Evolutionary conservation across 768 basidiomycete genomes (phyloP).

Genomic region (Lentinula guzmanii): DNA sequence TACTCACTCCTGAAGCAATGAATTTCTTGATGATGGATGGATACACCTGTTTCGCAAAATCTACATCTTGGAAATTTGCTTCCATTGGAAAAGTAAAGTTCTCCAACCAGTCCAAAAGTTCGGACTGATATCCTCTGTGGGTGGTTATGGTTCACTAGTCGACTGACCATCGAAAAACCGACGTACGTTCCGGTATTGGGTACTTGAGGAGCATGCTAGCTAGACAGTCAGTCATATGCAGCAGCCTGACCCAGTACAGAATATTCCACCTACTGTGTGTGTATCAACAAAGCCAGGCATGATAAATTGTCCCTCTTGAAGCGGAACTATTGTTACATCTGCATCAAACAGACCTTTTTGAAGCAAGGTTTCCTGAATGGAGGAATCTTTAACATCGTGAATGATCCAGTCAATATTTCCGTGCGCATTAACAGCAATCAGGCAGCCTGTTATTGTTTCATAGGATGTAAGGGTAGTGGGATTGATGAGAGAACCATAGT

Average conservation of each 20-base stretch:
- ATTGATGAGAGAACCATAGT: slow-evolving; percentile 45
- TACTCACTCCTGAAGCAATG: slow-evolving; percentile 69
- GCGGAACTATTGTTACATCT: slow-evolving; percentile 29
- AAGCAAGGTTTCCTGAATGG: slow-evolving; percentile 44
- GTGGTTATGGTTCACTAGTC: neutral
- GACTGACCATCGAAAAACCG: neutral
- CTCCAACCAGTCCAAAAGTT: slow-evolving; percentile 86
- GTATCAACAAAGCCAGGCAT: slow-evolving; percentile 91
- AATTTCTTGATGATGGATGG: slow-evolving; percentile 62
- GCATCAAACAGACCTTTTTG: slow-evolving; percentile 40
- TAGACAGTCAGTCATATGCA: neutral
- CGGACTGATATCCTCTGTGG: slow-evolving; percentile 61
- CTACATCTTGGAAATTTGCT: slow-evolving; percentile 59
- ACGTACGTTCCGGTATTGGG: slow-evolving; percentile 57
- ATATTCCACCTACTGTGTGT: slow-evolving; percentile 62
- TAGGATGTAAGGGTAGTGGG: slow-evolving; percentile 31
- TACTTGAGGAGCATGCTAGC: slow-evolving; percentile 75
- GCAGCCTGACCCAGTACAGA: neutral
- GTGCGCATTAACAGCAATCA: slow-evolving; percentile 40
- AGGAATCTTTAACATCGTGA: slow-evolving; percentile 42
- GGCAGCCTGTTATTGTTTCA: slow-evolving; percentile 32
- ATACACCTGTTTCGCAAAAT: slow-evolving; percentile 69
- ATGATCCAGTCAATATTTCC: slow-evolving; percentile 72
- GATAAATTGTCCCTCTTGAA: slow-evolving; percentile 58
- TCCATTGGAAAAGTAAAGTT: slow-evolving; percentile 88